Evolutionary conservation across 129 eudicot species (phyloP).

Genomic region (Calendula officinalis): DNA sequence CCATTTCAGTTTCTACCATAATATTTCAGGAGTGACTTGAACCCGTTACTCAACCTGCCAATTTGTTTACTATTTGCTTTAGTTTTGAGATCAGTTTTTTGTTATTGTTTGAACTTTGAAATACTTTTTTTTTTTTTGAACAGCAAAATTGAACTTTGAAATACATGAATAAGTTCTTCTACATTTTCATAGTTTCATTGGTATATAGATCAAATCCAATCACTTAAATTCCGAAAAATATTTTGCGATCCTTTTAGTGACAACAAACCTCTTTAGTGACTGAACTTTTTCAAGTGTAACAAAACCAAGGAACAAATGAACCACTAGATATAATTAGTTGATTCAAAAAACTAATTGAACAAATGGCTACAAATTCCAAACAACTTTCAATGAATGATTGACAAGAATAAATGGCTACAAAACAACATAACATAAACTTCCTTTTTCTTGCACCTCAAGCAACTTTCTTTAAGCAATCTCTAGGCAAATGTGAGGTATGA

Average conservation of each 20-base stretch:
- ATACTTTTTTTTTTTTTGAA: no score
- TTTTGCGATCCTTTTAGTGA: no score
- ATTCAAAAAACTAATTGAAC: not conserved
- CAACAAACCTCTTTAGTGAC: no score
- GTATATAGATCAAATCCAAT: no score
- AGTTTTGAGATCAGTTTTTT: conserved; percentile 19
- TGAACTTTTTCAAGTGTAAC: not conserved
- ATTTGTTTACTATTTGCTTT: not conserved
- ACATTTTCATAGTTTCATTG: no score
- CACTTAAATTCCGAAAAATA: no score
- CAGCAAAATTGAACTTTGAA: no score
- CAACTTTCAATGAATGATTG: conserved; percentile 47
- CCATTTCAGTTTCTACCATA: no score
- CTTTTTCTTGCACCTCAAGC: conserved; percentile 10
- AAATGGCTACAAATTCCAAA: conserved; percentile 4
- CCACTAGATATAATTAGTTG: not conserved
- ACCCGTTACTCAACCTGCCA: no score
- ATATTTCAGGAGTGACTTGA: no score
- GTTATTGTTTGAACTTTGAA: no score
- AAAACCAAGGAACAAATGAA: not conserved
- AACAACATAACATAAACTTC: conserved; percentile 25
- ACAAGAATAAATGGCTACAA: conserved; percentile 28
- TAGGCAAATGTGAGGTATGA: conserved; percentile 48
- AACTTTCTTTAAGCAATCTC: conserved; percentile 38
- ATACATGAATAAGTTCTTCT: no score